Evolutionary conservation across 2,329 filamentous ascomycete species (phyloP).

Genomic region (Pseudocercospora macadamiae): DNA sequence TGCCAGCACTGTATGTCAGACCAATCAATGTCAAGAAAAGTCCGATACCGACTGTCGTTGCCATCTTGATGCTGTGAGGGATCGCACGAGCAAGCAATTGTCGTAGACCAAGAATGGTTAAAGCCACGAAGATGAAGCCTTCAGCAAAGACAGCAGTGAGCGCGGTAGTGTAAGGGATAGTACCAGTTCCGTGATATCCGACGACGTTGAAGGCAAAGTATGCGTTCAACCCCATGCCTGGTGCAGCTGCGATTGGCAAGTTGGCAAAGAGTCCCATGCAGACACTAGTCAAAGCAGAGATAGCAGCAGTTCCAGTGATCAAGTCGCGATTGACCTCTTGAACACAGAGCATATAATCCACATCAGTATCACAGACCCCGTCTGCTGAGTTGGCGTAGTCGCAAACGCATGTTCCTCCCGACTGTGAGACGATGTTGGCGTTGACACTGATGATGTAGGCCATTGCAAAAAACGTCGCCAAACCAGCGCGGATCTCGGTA

Average conservation of each 20-base stretch:
- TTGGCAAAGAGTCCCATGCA: conserved; percentile 83
- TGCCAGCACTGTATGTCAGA: conserved; percentile 78
- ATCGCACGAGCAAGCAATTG: conserved; percentile 87
- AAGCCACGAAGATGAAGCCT: conserved; percentile 79
- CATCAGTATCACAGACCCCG: conserved; percentile 55
- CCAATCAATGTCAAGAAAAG: conserved; percentile 78
- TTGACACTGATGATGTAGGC: conserved; percentile 76
- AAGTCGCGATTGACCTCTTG: conserved; percentile 71
- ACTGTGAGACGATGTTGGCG: conserved; percentile 67
- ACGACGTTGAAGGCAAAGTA: conserved; percentile 86
- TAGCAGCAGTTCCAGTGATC: conserved; percentile 83
- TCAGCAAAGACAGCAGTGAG: conserved; percentile 88
- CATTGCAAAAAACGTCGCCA: conserved; percentile 72
- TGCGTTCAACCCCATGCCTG: conserved; percentile 81
- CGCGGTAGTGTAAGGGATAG: conserved; percentile 74
- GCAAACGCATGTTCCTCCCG: conserved; percentile 77
- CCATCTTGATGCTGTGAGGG: conserved; percentile 81
- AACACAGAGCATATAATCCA: conserved; percentile 66
- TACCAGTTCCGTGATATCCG: conserved; percentile 72
- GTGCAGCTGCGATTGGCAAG: conserved; percentile 72
- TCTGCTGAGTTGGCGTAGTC: conserved; percentile 49
- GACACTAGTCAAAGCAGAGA: conserved; percentile 77
- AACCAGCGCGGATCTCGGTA: conserved; percentile 80
- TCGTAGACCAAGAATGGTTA: conserved; percentile 78
- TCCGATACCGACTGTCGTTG: conserved; percentile 82